These are phyloP conservation scores for Capsella rubella DNA, from an alignment of 441 rosid species.

Conservation along the genomic window DNA sequence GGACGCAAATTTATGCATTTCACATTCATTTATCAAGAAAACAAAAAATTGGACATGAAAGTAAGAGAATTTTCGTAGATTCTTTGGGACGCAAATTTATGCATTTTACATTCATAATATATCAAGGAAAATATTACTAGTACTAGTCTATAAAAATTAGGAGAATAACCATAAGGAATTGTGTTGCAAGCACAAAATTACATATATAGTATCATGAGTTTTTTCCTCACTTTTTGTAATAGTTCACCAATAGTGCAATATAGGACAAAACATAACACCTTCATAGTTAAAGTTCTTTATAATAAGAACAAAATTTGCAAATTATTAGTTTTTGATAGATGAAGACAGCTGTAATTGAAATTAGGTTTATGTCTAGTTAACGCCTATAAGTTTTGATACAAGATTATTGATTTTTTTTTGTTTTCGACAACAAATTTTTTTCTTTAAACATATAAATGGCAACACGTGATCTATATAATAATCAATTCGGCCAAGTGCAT, in stretches of 20 bases:
- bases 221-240: no score
- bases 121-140: no score
- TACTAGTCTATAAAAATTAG: background rate
- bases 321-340: background rate
- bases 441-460: background rate
- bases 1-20: background rate
- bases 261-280: background rate
- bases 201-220: background rate
- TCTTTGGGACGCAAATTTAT: background rate
- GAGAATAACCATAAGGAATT: background rate
- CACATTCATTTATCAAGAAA: background rate
- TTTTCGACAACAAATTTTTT: background rate
- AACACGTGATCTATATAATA: background rate
- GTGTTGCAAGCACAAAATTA: background rate
- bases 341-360: background rate
- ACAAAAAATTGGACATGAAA: background rate
- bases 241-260: background rate
- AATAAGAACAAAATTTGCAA: background rate
- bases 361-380: background rate
- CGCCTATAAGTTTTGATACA: background rate
- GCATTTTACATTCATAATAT: constrained; percentile 2
- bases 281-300: background rate
- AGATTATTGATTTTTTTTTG: background rate
- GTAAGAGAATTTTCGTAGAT: background rate
- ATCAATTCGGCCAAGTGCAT: background rate